Evolutionary conservation across 106 monocot species (phyloP), one percentile per base, ranked within the genome.

Genomic region (Platanthera zijinensis): DNA sequence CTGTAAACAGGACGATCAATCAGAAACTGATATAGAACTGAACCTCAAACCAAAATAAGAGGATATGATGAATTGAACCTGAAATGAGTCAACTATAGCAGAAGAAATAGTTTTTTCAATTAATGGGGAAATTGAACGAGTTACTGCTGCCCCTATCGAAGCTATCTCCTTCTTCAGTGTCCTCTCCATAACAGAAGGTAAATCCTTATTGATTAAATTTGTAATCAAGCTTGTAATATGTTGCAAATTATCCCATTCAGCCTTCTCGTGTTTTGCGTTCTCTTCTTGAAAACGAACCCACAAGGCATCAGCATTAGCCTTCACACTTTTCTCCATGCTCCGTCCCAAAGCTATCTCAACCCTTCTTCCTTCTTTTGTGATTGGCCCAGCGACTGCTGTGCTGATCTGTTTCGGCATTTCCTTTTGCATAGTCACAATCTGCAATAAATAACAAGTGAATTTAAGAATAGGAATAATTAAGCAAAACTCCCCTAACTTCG

Each of bases 251-350:
- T 99, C 92, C 54, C 74, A 86, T 72, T 99, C 97, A 59, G 56
- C 52, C 83, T 94, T 97, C 74, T 97, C 93, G 78, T 77, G 84
- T 80, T 88, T 99, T 28, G 84, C 86, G 82, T 80, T 91, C 80
- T 96, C 96, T 75, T 96, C 96, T 71, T 90, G 90, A 51, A 86
- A 73, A 28, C 93, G 96, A 30, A 80, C 89, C 93, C 92, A 92
- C 66, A 93, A 77, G 69, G 93, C 93, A 80, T 96, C 96, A 71
- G 72, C 48, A 74, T 93, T 93, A 8, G 86, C 86, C 84, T 96
- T 96, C 15, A 89, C 52, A 71, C 76, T 62, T 80, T 96, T 96
- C 53, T 99, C 97, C 83, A 94, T 88, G 79, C 56, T 92, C 19
- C 94, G 89, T 4, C 97, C 91, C 63, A 99, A 80, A 5, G 97